Conservation (phyloP, 2,329 filamentous ascomycete genomes). For the Pyrenochaeta sp. region DNA sequence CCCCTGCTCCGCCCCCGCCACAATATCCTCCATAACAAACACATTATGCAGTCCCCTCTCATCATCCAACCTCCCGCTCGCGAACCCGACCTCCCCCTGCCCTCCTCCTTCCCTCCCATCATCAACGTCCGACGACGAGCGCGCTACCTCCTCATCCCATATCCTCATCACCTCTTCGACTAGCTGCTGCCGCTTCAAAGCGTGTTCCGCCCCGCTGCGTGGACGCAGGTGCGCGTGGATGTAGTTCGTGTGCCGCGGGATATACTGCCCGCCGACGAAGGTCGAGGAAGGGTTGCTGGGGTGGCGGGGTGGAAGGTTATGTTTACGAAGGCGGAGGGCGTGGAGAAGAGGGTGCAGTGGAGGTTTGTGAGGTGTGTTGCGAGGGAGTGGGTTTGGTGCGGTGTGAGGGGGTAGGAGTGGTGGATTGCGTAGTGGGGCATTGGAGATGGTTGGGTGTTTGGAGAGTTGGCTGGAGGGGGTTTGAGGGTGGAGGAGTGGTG, state of each 20-base stretch:
- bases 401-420: slow-evolving; percentile 44
- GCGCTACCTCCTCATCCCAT: slow-evolving; percentile 24
- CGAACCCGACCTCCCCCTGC: neutral
- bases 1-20: slow-evolving; percentile 36
- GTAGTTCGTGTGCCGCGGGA: slow-evolving; percentile 24
- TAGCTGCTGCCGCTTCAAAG: too few relatives aligned
- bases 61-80: slow-evolving; percentile 23
- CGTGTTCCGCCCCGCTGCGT: slow-evolving; percentile 7
- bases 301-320: slow-evolving; percentile 43
- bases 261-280: neutral
- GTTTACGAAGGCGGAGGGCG: slow-evolving; percentile 56
- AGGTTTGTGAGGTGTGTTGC: slow-evolving; percentile 53
- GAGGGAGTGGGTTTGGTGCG: slow-evolving; percentile 49
- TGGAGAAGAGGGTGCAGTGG: slow-evolving; percentile 53
- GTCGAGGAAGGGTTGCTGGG: neutral
- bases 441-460: neutral
- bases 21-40: slow-evolving; percentile 38
- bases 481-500: neutral
- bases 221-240: slow-evolving; percentile 34
- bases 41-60: slow-evolving; percentile 30
- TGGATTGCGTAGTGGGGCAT: slow-evolving; percentile 58
- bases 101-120: neutral
- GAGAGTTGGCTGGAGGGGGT: neutral
- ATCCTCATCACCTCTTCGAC: slow-evolving; percentile 8
- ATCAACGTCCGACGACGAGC: neutral